Evolutionary conservation across 2,329 filamentous ascomycete species (phyloP), one percentile per base, ranked within the genome.

Genomic region (Cadophora gregata): DNA sequence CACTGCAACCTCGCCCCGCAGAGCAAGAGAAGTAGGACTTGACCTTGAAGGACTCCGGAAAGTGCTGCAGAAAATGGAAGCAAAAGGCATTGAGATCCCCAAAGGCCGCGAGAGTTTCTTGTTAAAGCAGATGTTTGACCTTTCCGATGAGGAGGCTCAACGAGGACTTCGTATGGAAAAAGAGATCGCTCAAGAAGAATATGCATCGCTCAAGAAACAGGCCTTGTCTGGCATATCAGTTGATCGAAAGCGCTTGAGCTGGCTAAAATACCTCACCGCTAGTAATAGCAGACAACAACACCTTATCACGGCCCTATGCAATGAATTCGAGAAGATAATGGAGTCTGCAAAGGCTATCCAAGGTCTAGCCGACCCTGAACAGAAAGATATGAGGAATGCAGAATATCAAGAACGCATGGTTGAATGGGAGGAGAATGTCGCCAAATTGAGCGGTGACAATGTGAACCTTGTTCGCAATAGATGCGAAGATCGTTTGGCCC

Each of bases 41-140:
- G 82, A 88, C 63, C 31, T 80, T 10, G 80, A 83, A 63, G 85
- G 84, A 50, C 76, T 78, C 4, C 74, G 77, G 16, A 72, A 69
- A 0, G 76, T 80, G 1, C 69, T 84, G 6, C 73, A 78, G 25
- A 78, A 80, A n/a, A 89, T 90, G 86, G 68, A 76, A 4, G 69
- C 75, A 1, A 73, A 73, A 0, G 81, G 81, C 0, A 63, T 86
- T 1, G 68, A 64, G 10, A 81, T 84, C 36, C 86, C 86, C 0
- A 12, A 69, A 0, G 80, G 79, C 0, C 81, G 88, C 9, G 78
- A 82, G 70, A 80, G 80, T 1, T 12, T 60, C 19, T 4, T 65
- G 14, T 42, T 68, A 51, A 58, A 67, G 24, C 21, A 38, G 29
- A 21, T 56, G 10, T 21, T 7, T 6, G 21, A n/a, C 21, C 19